Conservation (phyloP, 2,329 filamentous ascomycete genomes). For the Aspergillus sp. region DNA sequence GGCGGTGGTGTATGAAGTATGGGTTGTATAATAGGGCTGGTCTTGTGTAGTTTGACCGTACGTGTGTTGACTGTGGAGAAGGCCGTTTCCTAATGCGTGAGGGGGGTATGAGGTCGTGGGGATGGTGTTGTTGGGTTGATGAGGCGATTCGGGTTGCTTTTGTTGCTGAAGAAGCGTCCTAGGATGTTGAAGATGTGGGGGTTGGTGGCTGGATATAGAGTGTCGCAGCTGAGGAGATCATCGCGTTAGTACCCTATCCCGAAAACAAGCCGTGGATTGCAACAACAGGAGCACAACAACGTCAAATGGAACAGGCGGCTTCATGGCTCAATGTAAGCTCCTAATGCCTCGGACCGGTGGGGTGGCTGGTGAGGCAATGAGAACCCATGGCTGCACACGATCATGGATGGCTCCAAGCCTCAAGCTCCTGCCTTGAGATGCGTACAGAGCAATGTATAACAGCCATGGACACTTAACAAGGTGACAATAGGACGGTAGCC, state of each 20-base stretch:
- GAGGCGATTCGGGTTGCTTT: slow-evolving; percentile 59
- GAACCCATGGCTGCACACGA: no score
- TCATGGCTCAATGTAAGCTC: no score
- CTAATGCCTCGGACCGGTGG: no score
- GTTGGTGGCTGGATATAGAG: slow-evolving; percentile 28
- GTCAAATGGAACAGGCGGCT: no score
- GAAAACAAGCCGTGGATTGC: no score
- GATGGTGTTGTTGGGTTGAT: slow-evolving; percentile 50
- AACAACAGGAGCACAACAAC: no score
- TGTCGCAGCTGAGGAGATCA: slow-evolving; percentile 30
- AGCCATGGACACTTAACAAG: no score
- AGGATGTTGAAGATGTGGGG: slow-evolving; percentile 30
- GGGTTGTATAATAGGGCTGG: slow-evolving; percentile 71
- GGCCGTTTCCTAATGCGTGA: slow-evolving; percentile 37
- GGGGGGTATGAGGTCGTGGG: slow-evolving; percentile 31
- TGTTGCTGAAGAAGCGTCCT: slow-evolving; percentile 29
- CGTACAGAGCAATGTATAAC: no score
- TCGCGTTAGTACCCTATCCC: slow-evolving; percentile 7
- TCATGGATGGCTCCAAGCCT: no score
- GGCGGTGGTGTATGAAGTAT: slow-evolving; percentile 79
- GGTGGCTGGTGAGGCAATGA: no score
- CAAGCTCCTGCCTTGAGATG: no score
- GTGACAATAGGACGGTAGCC: no score
- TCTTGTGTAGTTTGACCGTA: slow-evolving; percentile 71
- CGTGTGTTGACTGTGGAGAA: slow-evolving; percentile 53